Conservation (phyloP, 2,329 filamentous ascomycete species). For the Cladosporium sp. region DNA sequence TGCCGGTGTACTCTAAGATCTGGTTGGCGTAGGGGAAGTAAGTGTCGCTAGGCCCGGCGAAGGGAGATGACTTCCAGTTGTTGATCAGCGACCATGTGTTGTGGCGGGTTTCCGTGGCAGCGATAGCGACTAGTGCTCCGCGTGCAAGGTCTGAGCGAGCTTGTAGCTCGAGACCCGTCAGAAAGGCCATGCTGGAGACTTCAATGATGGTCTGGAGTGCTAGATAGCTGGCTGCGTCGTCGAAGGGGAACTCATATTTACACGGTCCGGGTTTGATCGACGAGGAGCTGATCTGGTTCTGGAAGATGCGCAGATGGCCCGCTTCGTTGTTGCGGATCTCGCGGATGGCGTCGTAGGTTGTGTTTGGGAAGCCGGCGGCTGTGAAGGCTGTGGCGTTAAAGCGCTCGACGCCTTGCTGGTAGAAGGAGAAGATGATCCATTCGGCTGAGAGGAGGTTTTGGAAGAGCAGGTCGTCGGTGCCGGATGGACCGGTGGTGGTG, state of each 20-base stretch:
- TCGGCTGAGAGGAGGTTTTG: conserved; percentile 45
- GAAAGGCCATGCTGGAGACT: conserved; percentile 38
- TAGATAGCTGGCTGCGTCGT: conserved; percentile 22
- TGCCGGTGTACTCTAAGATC: conserved; percentile 37
- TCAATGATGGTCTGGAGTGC: conserved; percentile 36
- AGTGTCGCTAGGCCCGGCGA: conserved; percentile 40
- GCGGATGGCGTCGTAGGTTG: conserved; percentile 36
- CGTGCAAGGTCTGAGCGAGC: conserved; percentile 32
- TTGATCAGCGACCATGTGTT: conserved; percentile 41
- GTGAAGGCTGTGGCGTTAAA: conserved; percentile 38
- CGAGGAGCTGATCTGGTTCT: conserved; percentile 39
- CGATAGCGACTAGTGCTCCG: conserved; percentile 37
- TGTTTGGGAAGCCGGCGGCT: conserved; percentile 34
- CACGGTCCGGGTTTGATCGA: conserved; percentile 40
- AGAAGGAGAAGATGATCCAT: conserved; percentile 45
- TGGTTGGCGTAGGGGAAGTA: conserved; percentile 42
- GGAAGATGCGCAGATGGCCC: conserved; percentile 43
- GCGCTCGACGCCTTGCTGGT: conserved; percentile 39
- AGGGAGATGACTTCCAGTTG: conserved; percentile 38
- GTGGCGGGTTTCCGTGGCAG: conserved; percentile 38
- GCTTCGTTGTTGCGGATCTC: conserved; percentile 47
- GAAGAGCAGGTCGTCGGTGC: conserved; percentile 40
- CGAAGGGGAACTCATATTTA: conserved; percentile 30
- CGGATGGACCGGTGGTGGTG: conserved; percentile 29
- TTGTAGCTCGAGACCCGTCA: conserved; percentile 35